Conservation (phyloP, 345 rosid genomes). For the Eucalyptus leucophloia region DNA sequence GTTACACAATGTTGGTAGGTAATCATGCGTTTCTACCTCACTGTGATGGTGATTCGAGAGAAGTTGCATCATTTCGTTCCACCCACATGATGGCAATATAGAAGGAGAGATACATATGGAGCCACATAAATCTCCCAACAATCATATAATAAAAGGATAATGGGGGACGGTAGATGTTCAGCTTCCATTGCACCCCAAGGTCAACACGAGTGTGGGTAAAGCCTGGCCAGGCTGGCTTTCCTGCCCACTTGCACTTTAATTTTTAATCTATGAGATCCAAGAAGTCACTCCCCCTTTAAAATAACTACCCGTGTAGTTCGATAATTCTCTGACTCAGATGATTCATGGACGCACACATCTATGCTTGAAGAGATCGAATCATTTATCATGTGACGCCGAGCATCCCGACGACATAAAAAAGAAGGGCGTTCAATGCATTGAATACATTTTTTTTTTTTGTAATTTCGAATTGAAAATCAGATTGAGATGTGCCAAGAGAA, state of each 20-base stretch:
- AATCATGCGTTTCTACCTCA: not conserved
- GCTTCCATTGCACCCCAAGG: not conserved
- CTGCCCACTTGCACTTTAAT: not conserved
- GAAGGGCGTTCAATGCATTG: not conserved
- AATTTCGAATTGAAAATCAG: not conserved
- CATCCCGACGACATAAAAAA: not conserved
- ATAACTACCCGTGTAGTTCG: not conserved
- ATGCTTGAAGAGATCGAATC: not conserved
- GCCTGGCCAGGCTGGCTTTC: not conserved
- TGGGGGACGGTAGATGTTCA: not conserved
- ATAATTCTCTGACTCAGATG: not conserved
- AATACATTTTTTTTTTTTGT: too few relatives aligned
- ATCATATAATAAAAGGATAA: not conserved
- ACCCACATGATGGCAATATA: not conserved
- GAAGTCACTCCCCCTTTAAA: not conserved
- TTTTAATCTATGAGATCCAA: not conserved
- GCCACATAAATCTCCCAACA: not conserved
- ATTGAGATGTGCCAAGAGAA: not conserved
- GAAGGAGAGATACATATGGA: not conserved
- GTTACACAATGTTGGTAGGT: not conserved
- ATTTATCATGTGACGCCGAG: fast-evolving
- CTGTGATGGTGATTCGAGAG: not conserved
- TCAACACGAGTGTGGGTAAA: not conserved
- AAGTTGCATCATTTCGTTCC: not conserved
- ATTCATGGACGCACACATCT: not conserved